These are phyloP conservation scores for Sporothrix pallida DNA, from an alignment of 2,329 filamentous ascomycete genomes.

Conservation along the genomic window DNA sequence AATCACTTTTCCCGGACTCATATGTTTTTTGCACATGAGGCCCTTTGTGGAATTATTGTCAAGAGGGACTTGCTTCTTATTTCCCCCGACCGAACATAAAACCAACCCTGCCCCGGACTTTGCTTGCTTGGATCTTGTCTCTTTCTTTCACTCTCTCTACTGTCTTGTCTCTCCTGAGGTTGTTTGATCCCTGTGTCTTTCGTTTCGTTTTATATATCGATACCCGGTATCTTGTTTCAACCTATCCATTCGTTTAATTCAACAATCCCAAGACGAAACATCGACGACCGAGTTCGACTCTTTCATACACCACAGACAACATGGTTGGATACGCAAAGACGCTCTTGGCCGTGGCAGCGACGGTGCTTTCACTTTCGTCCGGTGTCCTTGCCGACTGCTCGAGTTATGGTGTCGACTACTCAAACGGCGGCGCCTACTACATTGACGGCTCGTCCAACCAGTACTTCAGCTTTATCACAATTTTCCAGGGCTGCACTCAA, in stretches of 20 bases:
- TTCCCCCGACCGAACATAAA: neutral
- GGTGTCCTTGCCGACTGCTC: conserved; percentile 42
- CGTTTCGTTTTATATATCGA: neutral
- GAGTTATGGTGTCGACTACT: conserved; percentile 49
- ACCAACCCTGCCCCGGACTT: conserved; percentile 11
- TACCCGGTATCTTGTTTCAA: neutral
- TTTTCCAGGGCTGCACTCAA: conserved; percentile 48
- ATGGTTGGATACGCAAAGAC: conserved; percentile 39
- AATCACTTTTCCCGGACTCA: conserved; percentile 10
- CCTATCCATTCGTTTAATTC: conserved; percentile 3
- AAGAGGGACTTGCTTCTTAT: neutral
- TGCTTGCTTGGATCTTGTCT: neutral
- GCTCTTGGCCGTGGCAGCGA: conserved; percentile 39
- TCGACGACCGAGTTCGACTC: neutral
- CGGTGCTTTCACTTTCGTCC: conserved; percentile 37
- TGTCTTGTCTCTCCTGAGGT: neutral
- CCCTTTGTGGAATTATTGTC: neutral
- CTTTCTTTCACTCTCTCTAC: neutral
- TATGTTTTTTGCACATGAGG: neutral
- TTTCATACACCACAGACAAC: neutral
- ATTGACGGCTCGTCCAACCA: conserved; percentile 48
- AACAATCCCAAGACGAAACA: neutral
- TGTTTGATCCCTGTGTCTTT: neutral
- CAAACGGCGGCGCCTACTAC: conserved; percentile 49
- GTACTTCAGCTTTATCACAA: conserved; percentile 48